Conservation (phyloP, 495 filamentous ascomycete genomes). For the Trichocladium uniseriatum region DNA sequence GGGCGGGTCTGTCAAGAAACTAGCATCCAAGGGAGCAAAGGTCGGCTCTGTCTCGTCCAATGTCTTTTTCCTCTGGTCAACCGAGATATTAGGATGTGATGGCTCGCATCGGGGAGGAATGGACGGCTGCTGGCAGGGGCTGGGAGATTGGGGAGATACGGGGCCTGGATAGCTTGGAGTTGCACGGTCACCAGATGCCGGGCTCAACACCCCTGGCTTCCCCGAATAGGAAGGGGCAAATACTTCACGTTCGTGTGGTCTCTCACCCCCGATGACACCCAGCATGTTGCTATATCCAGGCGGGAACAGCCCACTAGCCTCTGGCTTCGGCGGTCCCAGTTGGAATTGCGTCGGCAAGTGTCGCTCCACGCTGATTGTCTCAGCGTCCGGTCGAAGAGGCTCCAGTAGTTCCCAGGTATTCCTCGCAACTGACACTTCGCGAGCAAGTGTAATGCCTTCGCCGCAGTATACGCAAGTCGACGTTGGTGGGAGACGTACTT, state of each 20-base stretch:
- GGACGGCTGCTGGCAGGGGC: background rate
- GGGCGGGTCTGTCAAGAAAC: slow-evolving; percentile 5
- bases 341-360: slow-evolving; percentile 29
- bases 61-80: background rate
- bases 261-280: background rate
- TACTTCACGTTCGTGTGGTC: background rate
- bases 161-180: background rate
- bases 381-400: slow-evolving; percentile 25
- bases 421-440: slow-evolving; percentile 24
- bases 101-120: background rate
- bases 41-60: background rate
- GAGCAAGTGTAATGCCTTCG: slow-evolving; percentile 21
- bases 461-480: slow-evolving; percentile 23
- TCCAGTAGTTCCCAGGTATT: slow-evolving; percentile 27
- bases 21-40: background rate
- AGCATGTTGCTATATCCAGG: slow-evolving; percentile 9
- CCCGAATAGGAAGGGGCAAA: background rate
- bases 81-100: background rate
- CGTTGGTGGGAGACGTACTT: slow-evolving; percentile 18
- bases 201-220: background rate
- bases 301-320: slow-evolving; percentile 14
- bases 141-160: slow-evolving; percentile 4
- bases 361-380: slow-evolving; percentile 29
- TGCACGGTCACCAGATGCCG: background rate
- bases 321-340: slow-evolving; percentile 20